A percentile compares a stretch with the other conserved stretches of the same genome.
These are phyloP conservation scores for Leishmania lainsoni DNA, from an alignment of 208 protist species.

Conservation along the genomic window DNA sequence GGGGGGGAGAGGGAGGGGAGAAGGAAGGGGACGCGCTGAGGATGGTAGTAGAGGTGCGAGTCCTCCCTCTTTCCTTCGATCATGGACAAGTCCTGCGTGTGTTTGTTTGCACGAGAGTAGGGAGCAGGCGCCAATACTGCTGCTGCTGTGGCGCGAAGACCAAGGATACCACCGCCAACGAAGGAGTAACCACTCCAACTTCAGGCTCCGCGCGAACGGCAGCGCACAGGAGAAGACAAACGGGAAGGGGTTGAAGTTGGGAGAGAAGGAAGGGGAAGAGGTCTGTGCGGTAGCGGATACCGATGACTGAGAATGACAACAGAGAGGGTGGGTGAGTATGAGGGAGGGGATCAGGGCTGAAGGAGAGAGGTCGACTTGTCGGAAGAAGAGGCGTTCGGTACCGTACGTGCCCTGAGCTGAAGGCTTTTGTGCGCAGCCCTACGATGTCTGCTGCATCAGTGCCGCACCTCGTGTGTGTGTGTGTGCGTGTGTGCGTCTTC, in stretches of 20 bases:
- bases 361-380: background rate
- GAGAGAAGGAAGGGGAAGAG: background rate
- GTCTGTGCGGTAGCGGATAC: background rate
- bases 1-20: background rate
- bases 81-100: background rate
- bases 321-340: background rate
- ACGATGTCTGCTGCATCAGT: background rate
- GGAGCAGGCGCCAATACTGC: background rate
- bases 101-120: background rate
- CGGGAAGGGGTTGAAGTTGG: background rate
- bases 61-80: too few species aligned
- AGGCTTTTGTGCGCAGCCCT: background rate
- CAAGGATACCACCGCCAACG: background rate
- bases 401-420: background rate
- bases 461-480: background rate
- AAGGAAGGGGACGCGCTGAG: background rate
- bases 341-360: background rate
- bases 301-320: background rate
- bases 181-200: background rate
- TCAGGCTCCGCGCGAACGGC: background rate
- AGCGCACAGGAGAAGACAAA: background rate
- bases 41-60: background rate
- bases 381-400: background rate
- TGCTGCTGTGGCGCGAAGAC: background rate
- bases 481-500: background rate